These are phyloP conservation scores for Penicillium bialowiezense DNA, from an alignment of 495 filamentous ascomycete species.

Conservation along the genomic window DNA sequence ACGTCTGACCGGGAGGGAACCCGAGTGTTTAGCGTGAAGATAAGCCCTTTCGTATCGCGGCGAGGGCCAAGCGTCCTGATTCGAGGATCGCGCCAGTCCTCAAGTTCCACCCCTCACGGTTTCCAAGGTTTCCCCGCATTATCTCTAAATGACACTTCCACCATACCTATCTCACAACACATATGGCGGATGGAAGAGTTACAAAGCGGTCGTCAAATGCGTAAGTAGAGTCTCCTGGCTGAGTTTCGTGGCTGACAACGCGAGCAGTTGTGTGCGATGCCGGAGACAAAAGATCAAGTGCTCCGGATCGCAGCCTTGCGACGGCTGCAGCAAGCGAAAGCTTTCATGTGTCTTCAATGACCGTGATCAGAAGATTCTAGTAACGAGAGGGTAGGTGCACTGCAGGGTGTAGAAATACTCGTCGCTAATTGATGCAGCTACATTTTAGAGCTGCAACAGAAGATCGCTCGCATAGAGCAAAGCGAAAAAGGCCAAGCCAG, in stretches of 20 bases:
- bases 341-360: conserved; percentile 39
- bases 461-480: conserved; percentile 26
- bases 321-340: conserved; percentile 42
- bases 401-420: not conserved
- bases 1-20: conserved; percentile 1
- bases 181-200: conserved; percentile 25
- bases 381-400: conserved; percentile 33
- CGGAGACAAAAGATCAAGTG: conserved; percentile 48
- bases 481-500: conserved; percentile 13
- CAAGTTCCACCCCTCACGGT: not conserved
- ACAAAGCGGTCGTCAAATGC: conserved; percentile 40
- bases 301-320: conserved; percentile 40
- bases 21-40: not conserved
- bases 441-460: conserved; percentile 36
- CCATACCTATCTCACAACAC: not conserved
- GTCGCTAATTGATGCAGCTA: conserved; percentile 23
- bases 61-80: too few relatives aligned
- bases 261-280: conserved; percentile 38
- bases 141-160: not conserved
- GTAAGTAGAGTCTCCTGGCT: conserved; percentile 13
- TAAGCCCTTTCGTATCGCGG: too few relatives aligned
- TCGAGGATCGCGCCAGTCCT: too few relatives aligned
- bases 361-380: conserved; percentile 41
- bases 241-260: not conserved
- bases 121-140: conserved; percentile 7